Evolutionary conservation across 2,329 filamentous ascomycete species (phyloP).

Genomic region (Talaromyces sp.): DNA sequence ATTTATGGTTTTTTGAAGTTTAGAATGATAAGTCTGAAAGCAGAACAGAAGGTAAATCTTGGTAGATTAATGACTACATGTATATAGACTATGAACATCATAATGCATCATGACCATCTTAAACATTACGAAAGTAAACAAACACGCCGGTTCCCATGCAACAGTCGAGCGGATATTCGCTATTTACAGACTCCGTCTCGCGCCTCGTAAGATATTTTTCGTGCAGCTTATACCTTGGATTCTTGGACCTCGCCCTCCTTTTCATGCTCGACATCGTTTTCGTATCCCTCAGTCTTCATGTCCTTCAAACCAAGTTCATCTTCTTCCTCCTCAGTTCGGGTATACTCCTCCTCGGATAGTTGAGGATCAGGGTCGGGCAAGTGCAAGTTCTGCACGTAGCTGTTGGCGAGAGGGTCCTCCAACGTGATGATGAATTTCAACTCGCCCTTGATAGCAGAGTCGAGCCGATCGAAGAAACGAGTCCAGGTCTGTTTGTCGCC

Average conservation of each 20-base stretch:
- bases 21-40: too few species aligned
- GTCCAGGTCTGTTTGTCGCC: constrained; percentile 71
- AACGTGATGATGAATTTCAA: constrained; percentile 78
- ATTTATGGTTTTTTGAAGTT: too few species aligned
- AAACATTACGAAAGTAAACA: constrained; percentile 16
- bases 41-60: background rate
- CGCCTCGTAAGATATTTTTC: constrained; percentile 1
- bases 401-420: constrained; percentile 83
- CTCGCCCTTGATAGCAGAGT: constrained; percentile 74
- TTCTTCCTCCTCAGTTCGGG: constrained; percentile 84
- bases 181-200: constrained; percentile 15
- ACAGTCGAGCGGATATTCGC: background rate
- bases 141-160: constrained; percentile 14
- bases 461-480: constrained; percentile 73
- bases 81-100: background rate
- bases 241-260: constrained; percentile 27
- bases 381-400: constrained; percentile 84
- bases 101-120: constrained; percentile 3
- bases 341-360: constrained; percentile 77
- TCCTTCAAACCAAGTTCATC: constrained; percentile 87
- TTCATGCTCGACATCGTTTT: constrained; percentile 47
- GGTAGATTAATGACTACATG: background rate
- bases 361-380: constrained; percentile 79
- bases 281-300: constrained; percentile 90
- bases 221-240: constrained; percentile 19